phyloP scores from a whole-genome alignment of 441 rosid genomes.

The Pelargonium fulgidum region DNA sequence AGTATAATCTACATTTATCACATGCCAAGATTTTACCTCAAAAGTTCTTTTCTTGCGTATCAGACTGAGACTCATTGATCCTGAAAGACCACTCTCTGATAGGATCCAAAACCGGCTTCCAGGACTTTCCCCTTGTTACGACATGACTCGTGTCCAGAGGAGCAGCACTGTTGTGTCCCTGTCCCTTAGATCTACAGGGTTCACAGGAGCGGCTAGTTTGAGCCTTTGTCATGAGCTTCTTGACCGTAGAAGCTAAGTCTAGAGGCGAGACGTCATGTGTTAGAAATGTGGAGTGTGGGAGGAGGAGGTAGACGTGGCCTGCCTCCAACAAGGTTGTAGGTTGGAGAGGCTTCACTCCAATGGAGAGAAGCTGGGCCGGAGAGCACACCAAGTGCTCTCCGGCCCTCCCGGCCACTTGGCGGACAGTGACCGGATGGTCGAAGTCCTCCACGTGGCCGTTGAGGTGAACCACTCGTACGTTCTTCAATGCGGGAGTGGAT shows the following conservation, averaged over 20 bases:
- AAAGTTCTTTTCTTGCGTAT: conserved; percentile 20
- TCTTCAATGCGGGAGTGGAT: neutral
- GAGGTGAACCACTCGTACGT: conserved; percentile 35
- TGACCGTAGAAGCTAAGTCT: conserved; percentile 21
- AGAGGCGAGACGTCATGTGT: conserved; percentile 23
- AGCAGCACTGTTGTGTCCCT: no score
- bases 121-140: conserved; percentile 9
- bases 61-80: conserved; percentile 31
- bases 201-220: neutral
- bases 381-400: conserved; percentile 27
- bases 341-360: conserved; percentile 22
- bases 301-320: conserved; percentile 32
- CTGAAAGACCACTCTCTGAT: conserved; percentile 38
- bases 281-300: conserved; percentile 23
- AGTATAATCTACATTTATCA: neutral
- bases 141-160: no score
- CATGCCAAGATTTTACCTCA: neutral
- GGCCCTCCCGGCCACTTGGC: conserved; percentile 23
- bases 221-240: conserved; percentile 26
- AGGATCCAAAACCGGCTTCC: conserved; percentile 40
- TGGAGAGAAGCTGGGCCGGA: conserved; percentile 30
- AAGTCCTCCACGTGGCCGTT: conserved; percentile 34
- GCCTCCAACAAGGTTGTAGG: conserved; percentile 23
- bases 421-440: conserved; percentile 27
- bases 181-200: no score